Conservation (phyloP, 2,329 filamentous ascomycete genomes). For the Exophiala dermatitidis region DNA sequence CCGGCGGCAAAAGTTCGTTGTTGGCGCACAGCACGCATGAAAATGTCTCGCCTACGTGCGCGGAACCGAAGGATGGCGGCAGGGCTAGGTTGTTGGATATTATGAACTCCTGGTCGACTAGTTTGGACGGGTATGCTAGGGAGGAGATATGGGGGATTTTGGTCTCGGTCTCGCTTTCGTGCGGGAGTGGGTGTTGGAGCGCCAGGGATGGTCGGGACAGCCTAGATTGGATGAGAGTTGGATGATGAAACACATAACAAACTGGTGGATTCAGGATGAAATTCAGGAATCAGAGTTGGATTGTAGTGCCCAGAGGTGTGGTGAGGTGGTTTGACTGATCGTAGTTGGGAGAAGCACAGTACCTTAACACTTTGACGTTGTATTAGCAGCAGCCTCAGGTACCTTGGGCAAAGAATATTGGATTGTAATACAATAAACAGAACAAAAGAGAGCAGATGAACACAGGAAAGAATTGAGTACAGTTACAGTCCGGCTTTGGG, state of each 20-base stretch:
- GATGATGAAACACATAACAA: neutral
- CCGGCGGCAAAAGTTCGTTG: constrained; percentile 56
- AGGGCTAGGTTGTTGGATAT: constrained; percentile 59
- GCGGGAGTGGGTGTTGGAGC: constrained; percentile 40
- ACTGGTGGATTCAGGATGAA: neutral
- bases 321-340: no score
- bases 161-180: constrained; percentile 38
- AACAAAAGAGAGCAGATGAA: neutral
- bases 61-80: constrained; percentile 83
- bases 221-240: constrained; percentile 39
- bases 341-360: neutral
- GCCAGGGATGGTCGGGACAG: constrained; percentile 62
- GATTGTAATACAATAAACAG: constrained; percentile 12
- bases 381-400: neutral
- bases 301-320: no score
- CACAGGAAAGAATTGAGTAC: no score
- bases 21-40: constrained; percentile 94
- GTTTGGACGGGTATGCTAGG: constrained; percentile 59
- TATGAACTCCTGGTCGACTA: constrained; percentile 46
- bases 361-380: constrained; percentile 49
- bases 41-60: constrained; percentile 93
- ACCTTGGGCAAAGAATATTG: neutral
- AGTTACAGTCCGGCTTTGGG: no score
- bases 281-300: no score
- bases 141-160: constrained; percentile 57